Evolutionary conservation across 306 rosid genomes (phyloP).

Genomic region (Prunus persica): Prunus_persica_NCBIv2 NC_034009.1:43328501-43329000

Average conservation of each 20-base stretch:
- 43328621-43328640: too few species aligned
- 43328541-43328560: neutral
- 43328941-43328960: neutral
- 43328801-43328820: too few species aligned
- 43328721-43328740: too few species aligned
- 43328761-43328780: neutral
- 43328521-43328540: neutral
- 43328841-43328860: neutral
- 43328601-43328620: too few species aligned
- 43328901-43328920: neutral
- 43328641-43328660: too few species aligned
- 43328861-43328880: neutral
- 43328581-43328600: neutral
- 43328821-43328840: neutral
- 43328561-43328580: neutral
- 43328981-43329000: slow-evolving; percentile 15
- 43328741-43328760: neutral
- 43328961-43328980: neutral
- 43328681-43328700: too few species aligned
- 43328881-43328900: neutral
- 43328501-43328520: neutral
- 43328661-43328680: too few species aligned
- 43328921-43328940: slow-evolving; percentile 1
- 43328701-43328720: too few species aligned
- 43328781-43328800: too few species aligned